Evolutionary conservation across 371 early-diverging fungal species (phyloP), one percentile per base, ranked within the genome.

Genomic region (Circinella minor): DNA sequence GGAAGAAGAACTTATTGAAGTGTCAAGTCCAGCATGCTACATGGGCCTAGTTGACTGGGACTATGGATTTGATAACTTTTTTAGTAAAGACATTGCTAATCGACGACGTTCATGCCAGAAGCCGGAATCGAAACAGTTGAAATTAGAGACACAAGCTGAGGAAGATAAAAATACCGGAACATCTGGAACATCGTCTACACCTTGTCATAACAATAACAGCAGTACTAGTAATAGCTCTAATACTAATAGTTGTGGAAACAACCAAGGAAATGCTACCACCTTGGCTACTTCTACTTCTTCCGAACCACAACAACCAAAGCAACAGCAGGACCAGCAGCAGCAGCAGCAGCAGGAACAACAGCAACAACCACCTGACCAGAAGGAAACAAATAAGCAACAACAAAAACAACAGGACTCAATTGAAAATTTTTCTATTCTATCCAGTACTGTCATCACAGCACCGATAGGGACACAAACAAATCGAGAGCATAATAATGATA

Each of bases 21-120:
- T 57, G 57, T 11, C 57, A 13, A 57, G 57, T 34, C 57, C 57
- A 13, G 57, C 57, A 57, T 57, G 57, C 57, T 57, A 57, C 57
- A 57, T 57, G 57, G 57, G 57, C 34, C 4, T 57, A 10, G 57
- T 57, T 4, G 57, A 57, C 14, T 57, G 57, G 57, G 57, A 57
- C 57, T 57, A 57, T 57, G 57, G 57, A 7, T 57, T 57, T n/a
- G 57, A 57, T 34, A 34, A 57, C 34, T 57, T 57, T 34, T 57
- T 57, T 4, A 57, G 57, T n/a, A 34, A 57, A 10, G 20, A 18
- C 57, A 57, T 57, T 57, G 18, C 57, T 14, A n/a, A 27, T 5
- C 20, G 36, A 27, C 18, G 57, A 18, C 57, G 57, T 27, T 57
- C 57, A 34, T 57, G 57, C 15, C 51, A 51, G 14, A 51, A 14